These are phyloP conservation scores for Huntiella bhutanensis DNA, from an alignment of 2,329 filamentous ascomycete species.

Conservation along the genomic window DNA sequence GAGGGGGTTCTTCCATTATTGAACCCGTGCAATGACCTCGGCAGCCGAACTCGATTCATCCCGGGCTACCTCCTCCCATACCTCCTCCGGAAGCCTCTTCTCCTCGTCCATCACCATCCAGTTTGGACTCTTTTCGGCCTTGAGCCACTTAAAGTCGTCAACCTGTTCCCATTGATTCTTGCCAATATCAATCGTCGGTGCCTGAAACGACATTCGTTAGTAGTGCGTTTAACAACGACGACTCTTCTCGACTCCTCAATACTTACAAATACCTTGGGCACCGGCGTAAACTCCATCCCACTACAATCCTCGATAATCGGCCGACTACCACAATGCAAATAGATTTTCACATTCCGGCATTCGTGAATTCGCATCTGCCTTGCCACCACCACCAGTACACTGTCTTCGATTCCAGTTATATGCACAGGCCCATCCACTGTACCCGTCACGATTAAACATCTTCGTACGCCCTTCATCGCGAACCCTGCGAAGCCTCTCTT, in stretches of 20 bases:
- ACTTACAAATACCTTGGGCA: conserved; percentile 48
- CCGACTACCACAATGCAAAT: conserved; percentile 61
- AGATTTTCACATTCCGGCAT: conserved; percentile 62
- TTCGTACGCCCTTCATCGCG: conserved; percentile 46
- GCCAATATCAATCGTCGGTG: conserved; percentile 9
- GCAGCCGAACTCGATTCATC: conserved; percentile 20
- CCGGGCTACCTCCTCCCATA: conserved; percentile 52
- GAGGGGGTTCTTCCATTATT: neutral
- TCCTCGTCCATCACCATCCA: conserved; percentile 53
- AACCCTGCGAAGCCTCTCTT: conserved; percentile 48
- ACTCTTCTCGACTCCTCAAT: neutral
- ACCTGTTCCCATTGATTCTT: conserved; percentile 73
- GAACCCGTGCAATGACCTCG: neutral
- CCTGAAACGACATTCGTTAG: conserved; percentile 5
- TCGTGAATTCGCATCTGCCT: conserved; percentile 90
- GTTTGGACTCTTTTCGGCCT: conserved; percentile 68
- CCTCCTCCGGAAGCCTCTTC: conserved; percentile 36
- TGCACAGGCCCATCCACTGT: conserved; percentile 65
- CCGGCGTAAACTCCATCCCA: conserved; percentile 56
- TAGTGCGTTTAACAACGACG: neutral
- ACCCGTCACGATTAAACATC: conserved; percentile 59
- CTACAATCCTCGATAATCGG: conserved; percentile 88
- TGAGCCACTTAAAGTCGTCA: conserved; percentile 96
- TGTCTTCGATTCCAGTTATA: conserved; percentile 54
- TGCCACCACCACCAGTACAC: conserved; percentile 58